Base-by-base conservation (phyloP, 768 basidiomycete species). In the Pleurotus sapidus region DNA sequence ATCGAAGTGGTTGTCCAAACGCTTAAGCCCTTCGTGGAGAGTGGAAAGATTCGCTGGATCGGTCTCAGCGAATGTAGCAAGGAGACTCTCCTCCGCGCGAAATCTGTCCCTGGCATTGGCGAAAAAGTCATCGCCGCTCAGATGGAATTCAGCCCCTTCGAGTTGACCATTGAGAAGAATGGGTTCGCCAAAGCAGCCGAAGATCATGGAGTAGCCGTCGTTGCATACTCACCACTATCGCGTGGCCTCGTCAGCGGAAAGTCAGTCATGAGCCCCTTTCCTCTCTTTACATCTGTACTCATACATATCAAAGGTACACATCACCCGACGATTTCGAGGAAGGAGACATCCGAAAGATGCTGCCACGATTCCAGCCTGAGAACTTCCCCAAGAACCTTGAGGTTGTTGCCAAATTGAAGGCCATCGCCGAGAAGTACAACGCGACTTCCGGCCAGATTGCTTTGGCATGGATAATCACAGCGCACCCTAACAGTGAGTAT, bases 381-480 rank as follows among this genome's bases (percentile, higher is more conserved):
- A 80, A 79, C 63, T 81, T 81, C 64, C 74, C 74, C 0, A 77
- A 72, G 55, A 74, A 80, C 53, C 65, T 78, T 34, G 71, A 69
- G 27, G 48, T 79, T 5, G 71, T 61, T 6, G 72, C 76, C 5
- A 65, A 66, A 30, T 56, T 76, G 14, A 66, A 67, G 57, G 27
- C 51, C 15, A 67, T 76, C 27, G 73, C 68, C 5, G 59, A 63
- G 27, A 65, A 63, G 43, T 58, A 74, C 61, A 27, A 59, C 20
- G 71, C 69, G 9, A 74, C 75, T 11, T 61, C 72, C 1, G 72
- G 70, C 3, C 76, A 66, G 25, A 58, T 66, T 25, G 49, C 62
- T 14, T 53, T 68, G 0, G 67, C 65, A 30, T 68, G 66, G 66
- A 67, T 67, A 51, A 46, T 65, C 4, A 63, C 61, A 2, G 20